These are phyloP conservation scores for Crassisporium funariophilum DNA, from an alignment of 768 basidiomycete genomes.

Conservation along the genomic window DNA sequence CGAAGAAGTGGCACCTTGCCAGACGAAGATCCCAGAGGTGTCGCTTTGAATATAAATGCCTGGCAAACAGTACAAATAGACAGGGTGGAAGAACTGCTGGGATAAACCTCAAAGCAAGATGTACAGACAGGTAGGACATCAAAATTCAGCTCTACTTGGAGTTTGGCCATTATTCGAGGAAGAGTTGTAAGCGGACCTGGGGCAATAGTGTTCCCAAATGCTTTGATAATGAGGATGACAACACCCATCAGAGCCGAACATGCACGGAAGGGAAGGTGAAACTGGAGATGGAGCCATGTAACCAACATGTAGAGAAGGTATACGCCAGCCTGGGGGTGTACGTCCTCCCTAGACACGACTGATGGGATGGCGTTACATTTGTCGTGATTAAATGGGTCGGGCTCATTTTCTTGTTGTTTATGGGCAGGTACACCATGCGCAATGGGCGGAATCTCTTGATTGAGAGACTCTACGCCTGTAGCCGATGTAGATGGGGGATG, in stretches of 20 bases:
- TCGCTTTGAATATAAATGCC: background rate
- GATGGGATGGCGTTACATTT: no score
- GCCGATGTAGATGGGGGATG: no score
- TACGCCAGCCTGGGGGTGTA: conserved; percentile 19
- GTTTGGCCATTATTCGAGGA: conserved; percentile 12
- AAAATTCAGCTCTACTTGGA: conserved; percentile 19
- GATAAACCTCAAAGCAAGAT: conserved; percentile 20
- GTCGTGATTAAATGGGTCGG: no score
- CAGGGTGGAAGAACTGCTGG: conserved; percentile 1
- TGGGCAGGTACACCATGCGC: no score
- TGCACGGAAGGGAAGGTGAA: conserved; percentile 26
- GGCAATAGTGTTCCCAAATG: conserved; percentile 5
- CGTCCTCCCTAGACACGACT: no score
- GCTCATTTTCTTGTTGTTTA: no score
- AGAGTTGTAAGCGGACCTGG: conserved; percentile 21
- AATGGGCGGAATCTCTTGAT: no score
- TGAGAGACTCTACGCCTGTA: no score
- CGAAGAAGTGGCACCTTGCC: conserved; percentile 6
- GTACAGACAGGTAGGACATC: conserved; percentile 24
- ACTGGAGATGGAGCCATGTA: conserved; percentile 28
- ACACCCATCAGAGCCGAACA: conserved; percentile 24
- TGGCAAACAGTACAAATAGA: conserved; percentile 2
- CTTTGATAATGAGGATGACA: conserved; percentile 14
- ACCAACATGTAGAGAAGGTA: conserved; percentile 24
- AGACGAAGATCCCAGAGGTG: background rate